Percentiles rank a stretch among this genome's conserved stretches.
Conservation (phyloP, 148 eudicot genomes). For the Rheum nobile region DNA sequence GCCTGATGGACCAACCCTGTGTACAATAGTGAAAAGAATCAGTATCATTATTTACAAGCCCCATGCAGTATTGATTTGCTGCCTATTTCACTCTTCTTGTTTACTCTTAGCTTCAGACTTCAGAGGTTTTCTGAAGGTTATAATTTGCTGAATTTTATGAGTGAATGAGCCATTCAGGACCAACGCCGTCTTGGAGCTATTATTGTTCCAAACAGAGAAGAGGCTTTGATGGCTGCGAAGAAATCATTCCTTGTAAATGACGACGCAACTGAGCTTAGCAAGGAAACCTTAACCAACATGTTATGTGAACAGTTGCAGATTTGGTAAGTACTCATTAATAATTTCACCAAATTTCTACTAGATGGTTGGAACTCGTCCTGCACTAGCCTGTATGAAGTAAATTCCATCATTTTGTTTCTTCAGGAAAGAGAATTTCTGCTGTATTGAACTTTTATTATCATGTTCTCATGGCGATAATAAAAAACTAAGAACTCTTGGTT, state of each 20-base stretch:
- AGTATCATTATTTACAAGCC: too few species aligned
- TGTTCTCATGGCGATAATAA: too few species aligned
- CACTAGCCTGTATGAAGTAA: too few species aligned
- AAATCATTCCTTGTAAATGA: constrained; percentile 27
- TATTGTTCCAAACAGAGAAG: constrained; percentile 83
- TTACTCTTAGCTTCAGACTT: too few species aligned
- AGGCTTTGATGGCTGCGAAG: constrained; percentile 44
- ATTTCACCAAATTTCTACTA: neutral
- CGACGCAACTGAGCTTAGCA: constrained; percentile 38
- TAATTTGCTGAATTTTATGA: neutral
- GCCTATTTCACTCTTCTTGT: too few species aligned
- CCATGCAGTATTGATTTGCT: too few species aligned
- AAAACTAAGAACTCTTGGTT: neutral
- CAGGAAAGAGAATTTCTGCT: neutral
- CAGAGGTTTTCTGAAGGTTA: neutral
- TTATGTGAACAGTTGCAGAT: constrained; percentile 45
- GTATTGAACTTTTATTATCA: neutral
- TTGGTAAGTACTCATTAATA: constrained; percentile 34
- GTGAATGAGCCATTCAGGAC: constrained; percentile 32
- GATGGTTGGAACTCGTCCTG: too few species aligned
- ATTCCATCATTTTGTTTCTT: neutral
- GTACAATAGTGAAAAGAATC: neutral
- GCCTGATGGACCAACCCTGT: too few species aligned
- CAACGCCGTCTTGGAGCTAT: constrained; percentile 91
- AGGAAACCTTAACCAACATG: constrained; percentile 38